Conservation (phyloP, 176 grass and related monocot genomes). For the Musa itinerans region DNA sequence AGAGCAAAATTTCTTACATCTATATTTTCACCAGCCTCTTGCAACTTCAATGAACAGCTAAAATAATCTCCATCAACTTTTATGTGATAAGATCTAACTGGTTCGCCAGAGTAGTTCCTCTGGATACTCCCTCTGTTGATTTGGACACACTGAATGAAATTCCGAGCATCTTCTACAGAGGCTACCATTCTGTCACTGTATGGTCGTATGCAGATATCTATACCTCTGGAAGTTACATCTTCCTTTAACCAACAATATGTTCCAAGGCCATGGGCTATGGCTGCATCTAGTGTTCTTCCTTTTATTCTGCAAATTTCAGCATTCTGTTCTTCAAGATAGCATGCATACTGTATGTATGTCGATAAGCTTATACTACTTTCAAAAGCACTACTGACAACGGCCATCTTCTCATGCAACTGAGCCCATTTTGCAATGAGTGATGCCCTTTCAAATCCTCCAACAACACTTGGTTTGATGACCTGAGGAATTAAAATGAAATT, state of each 20-base stretch:
- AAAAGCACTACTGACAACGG: constrained; percentile 76
- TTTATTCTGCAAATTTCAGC: constrained; percentile 46
- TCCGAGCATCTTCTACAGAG: constrained; percentile 54
- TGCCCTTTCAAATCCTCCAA: constrained; percentile 83
- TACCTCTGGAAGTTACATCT: constrained; percentile 65
- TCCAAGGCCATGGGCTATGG: constrained; percentile 67
- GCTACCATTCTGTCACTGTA: constrained; percentile 42
- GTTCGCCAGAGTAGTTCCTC: constrained; percentile 41
- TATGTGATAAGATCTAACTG: constrained; percentile 43
- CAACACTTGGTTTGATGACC: constrained; percentile 92
- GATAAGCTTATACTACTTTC: constrained; percentile 90
- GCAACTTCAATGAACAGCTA: constrained; percentile 63
- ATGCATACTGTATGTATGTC: constrained; percentile 69
- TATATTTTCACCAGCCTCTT: constrained; percentile 50
- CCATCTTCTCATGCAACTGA: constrained; percentile 72
- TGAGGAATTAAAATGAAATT: constrained; percentile 30
- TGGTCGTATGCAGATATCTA: constrained; percentile 33
- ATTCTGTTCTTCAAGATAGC: constrained; percentile 60
- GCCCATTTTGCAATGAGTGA: constrained; percentile 87
- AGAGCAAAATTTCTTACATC: constrained; percentile 44
- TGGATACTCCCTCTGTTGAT: constrained; percentile 43
- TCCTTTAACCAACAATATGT: constrained; percentile 92
- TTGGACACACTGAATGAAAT: constrained; percentile 44
- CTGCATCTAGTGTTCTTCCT: constrained; percentile 33
- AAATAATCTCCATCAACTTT: constrained; percentile 43